phyloP scores from a whole-genome alignment of 208 protist species.

The Leishmania arabica region DNA sequence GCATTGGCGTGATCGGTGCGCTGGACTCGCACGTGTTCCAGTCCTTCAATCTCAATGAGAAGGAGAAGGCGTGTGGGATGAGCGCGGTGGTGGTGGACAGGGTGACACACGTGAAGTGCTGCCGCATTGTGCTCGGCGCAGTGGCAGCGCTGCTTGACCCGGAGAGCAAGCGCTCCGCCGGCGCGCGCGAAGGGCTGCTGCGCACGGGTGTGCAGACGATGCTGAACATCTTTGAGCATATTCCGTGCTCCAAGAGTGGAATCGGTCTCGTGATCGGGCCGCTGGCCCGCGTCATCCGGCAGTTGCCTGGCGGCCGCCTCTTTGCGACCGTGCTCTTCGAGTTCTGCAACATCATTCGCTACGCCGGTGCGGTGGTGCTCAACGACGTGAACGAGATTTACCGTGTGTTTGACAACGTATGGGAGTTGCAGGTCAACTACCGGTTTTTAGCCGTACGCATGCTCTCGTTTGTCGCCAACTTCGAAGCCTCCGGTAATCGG shows the following conservation, averaged over 20 bases:
- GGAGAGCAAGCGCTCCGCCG: conserved; percentile 41
- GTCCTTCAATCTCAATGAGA: conserved; percentile 40
- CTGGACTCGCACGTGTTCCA: conserved; percentile 83
- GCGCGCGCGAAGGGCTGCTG: conserved; percentile 59
- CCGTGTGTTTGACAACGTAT: conserved; percentile 66
- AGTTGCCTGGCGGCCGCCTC: conserved; percentile 49
- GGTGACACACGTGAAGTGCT: conserved; percentile 76
- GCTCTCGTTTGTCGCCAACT: conserved; percentile 64
- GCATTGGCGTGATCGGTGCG: conserved; percentile 78
- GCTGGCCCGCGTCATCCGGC: conserved; percentile 56
- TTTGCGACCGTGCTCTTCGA: conserved; percentile 72
- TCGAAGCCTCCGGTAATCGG: conserved; percentile 48
- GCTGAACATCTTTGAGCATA: conserved; percentile 72
- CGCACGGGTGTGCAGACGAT: conserved; percentile 72
- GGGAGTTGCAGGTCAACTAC: conserved; percentile 54
- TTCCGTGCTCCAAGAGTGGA: conserved; percentile 63
- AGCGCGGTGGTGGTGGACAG: conserved; percentile 36
- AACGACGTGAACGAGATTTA: conserved; percentile 51
- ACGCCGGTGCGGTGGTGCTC: conserved; percentile 50
- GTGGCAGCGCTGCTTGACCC: conserved; percentile 66
- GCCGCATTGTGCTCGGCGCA: conserved; percentile 56
- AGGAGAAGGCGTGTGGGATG: conserved; percentile 32
- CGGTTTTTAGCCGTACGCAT: conserved; percentile 82
- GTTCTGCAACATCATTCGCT: conserved; percentile 72
- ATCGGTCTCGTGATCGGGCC: conserved; percentile 63